These are phyloP conservation scores for Verticillium dahliae DNA, from an alignment of 2,329 filamentous ascomycete genomes.

Conservation along the genomic window DNA sequence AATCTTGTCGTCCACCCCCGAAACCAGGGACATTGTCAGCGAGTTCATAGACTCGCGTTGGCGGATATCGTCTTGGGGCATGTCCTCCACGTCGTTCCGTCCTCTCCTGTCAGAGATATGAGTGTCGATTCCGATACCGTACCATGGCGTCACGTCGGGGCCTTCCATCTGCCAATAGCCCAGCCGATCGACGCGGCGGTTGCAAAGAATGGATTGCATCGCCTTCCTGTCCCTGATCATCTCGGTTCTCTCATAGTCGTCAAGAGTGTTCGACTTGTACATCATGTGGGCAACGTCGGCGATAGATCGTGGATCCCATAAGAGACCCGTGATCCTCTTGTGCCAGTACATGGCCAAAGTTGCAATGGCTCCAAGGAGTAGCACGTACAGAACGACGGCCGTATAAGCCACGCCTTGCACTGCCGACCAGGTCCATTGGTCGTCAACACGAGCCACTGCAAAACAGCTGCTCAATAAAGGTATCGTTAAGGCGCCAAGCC, in stretches of 20 bases:
- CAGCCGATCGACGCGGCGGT: constrained; percentile 61
- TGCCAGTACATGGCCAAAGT: constrained; percentile 60
- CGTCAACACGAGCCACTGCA: constrained; percentile 50
- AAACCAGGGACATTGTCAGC: constrained; percentile 29
- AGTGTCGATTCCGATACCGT: constrained; percentile 60
- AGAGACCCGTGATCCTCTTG: constrained; percentile 62
- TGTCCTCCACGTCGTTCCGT: constrained; percentile 22
- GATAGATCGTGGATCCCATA: constrained; percentile 79
- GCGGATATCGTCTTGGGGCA: constrained; percentile 15
- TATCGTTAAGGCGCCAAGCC: constrained; percentile 73
- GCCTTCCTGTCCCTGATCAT: constrained; percentile 44
- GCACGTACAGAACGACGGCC: constrained; percentile 64
- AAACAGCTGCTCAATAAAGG: constrained; percentile 77
- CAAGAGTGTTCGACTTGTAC: constrained; percentile 70
- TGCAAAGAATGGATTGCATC: constrained; percentile 46
- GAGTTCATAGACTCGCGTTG: constrained; percentile 13
- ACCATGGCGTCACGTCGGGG: constrained; percentile 61
- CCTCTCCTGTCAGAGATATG: background rate
- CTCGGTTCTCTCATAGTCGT: constrained; percentile 65
- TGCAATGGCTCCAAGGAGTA: constrained; percentile 53
- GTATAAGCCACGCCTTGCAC: constrained; percentile 76
- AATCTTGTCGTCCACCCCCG: constrained; percentile 39
- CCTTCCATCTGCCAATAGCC: constrained; percentile 78
- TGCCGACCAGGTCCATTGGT: constrained; percentile 71
- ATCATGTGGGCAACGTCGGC: constrained; percentile 76